Conservation (phyloP, 331 rosid genomes). For the Dryas integrifolia region DNA sequence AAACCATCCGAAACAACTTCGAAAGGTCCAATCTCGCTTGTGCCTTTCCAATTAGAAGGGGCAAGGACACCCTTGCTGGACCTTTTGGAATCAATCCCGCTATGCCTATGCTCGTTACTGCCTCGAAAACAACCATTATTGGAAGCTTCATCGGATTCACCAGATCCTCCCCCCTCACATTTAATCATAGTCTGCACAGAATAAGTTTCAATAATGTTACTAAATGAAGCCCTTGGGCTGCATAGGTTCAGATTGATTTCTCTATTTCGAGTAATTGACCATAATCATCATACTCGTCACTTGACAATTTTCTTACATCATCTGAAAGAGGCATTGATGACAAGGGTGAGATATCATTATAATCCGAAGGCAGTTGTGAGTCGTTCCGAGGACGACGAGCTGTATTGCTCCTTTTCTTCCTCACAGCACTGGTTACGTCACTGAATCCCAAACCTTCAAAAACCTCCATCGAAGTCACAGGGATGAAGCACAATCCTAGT, state of each 20-base stretch:
- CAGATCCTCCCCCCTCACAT: conserved; percentile 30
- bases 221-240: conserved; percentile 23
- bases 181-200: conserved; percentile 27
- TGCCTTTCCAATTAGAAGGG: conserved; percentile 32
- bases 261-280: conserved; percentile 24
- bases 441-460: conserved; percentile 37
- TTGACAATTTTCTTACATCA: conserved; percentile 34
- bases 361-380: conserved; percentile 29
- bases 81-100: conserved; percentile 24
- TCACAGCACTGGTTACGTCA: conserved; percentile 29
- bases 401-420: conserved; percentile 40
- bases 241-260: conserved; percentile 30
- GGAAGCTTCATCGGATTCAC: conserved; percentile 46
- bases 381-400: conserved; percentile 43
- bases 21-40: not conserved
- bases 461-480: conserved; percentile 28
- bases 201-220: conserved; percentile 13
- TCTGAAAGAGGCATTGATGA: conserved; percentile 39
- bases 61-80: conserved; percentile 32
- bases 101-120: conserved; percentile 33
- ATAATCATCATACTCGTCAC: conserved; percentile 23
- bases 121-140: conserved; percentile 32
- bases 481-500: conserved; percentile 6
- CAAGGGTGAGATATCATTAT: conserved; percentile 26
- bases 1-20: conserved; percentile 21